Base-by-base conservation (phyloP, 441 rosid genomes). In the Syzygium syzygioides region DNA sequence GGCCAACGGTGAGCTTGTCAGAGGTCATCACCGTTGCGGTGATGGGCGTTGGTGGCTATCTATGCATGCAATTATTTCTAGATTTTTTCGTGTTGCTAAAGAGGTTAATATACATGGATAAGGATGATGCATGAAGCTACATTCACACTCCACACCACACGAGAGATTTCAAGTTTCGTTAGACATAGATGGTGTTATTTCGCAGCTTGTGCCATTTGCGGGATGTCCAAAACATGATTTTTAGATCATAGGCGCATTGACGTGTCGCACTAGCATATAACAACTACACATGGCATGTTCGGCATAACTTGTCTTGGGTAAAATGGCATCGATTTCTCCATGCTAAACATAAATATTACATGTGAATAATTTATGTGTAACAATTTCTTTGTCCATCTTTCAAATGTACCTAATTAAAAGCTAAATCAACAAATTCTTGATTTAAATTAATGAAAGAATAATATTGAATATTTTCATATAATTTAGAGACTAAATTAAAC, bases 341-440 rank as follows among this genome's bases (percentile, higher is more conserved):
- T 11, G 80, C 80, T 34, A 71, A 34, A 71, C 76, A 64, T 64
- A 64, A 64, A 15, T 15, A 64, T 64, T 30, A 17, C 37, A 7
- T 17, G 15, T 15, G 37, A 64, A n/a, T 64, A 64, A 64, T 64
- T 20, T 7, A 11, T 0, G 14, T 4, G 4, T 1, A 34, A 34
- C 5, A n/a, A 14, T 66, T 66, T 66, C 19, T 17, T 66, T 2
- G 3, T 30, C 19, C 37, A 17, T 1, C 30, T 17, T 2, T 66
- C 20, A 1, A 66, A 17, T 19, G 19, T 9, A 66, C 1, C 3
- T 0, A 10, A 32, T 66, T 3, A 19, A 2, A 0, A 66, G 19
- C 1, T 3, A 32, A 4, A 17, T 68, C 0, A 37, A 17, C 7
- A 71, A 19, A 20, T 14, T 37, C 45, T 20, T 20, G 10, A 71